Conservation (phyloP, 139 green algal species). For the Haematococcus sp. region DNA sequence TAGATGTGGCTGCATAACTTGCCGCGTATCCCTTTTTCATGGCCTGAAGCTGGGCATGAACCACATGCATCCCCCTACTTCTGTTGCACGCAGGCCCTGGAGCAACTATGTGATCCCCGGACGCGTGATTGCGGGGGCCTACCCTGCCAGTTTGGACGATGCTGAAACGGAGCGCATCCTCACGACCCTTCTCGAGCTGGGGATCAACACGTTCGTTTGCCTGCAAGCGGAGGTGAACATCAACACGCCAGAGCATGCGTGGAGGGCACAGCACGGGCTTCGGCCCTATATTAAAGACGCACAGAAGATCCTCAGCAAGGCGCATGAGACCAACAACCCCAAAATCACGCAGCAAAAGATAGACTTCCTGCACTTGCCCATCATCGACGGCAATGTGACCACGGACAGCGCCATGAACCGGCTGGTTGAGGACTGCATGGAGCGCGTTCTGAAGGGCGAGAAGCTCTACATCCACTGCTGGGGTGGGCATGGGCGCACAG, state of each 20-base stretch:
- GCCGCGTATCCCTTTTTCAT: too few relatives aligned
- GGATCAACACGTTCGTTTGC: constrained; percentile 82
- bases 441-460: constrained; percentile 63
- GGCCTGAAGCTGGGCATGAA: too few relatives aligned
- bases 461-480: constrained; percentile 83
- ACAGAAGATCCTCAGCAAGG: constrained; percentile 67
- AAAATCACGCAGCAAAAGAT: constrained; percentile 68
- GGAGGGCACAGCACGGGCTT: constrained; percentile 61
- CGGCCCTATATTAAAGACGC: constrained; percentile 82
- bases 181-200: constrained; percentile 68
- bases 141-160: constrained; percentile 68
- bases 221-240: constrained; percentile 81
- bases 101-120: constrained; percentile 54
- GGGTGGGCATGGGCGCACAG: constrained; percentile 64
- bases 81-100: constrained; percentile 34
- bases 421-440: constrained; percentile 78
- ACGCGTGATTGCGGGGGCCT: constrained; percentile 55
- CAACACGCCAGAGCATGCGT: constrained; percentile 61
- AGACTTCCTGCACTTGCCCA: constrained; percentile 81
- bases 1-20: too few relatives aligned
- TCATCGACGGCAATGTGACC: constrained; percentile 69
- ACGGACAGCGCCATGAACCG: constrained; percentile 60
- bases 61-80: too few relatives aligned
- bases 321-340: constrained; percentile 49
- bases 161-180: constrained; percentile 72